A percentile compares a stretch with the other conserved stretches of the same genome.
Conservation (phyloP, 345 rosid species). For the Kernera saxatilis region DNA sequence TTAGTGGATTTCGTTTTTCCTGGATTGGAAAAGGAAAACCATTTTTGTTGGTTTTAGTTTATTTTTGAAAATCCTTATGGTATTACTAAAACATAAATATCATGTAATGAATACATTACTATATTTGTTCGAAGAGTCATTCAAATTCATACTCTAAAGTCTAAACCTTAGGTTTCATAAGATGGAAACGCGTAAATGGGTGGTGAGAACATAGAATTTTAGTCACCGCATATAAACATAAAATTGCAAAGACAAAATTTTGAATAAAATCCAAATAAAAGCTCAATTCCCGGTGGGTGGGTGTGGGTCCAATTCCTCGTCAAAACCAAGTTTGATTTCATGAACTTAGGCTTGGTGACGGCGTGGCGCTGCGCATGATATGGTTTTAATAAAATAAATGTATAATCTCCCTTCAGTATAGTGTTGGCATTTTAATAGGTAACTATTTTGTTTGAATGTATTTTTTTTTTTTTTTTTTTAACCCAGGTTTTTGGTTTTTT, state of each 20-base stretch:
- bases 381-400: neutral
- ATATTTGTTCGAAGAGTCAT: too few species aligned
- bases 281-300: neutral
- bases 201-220: constrained; percentile 7
- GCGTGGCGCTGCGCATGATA: constrained; percentile 6
- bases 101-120: too few species aligned
- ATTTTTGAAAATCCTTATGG: too few species aligned
- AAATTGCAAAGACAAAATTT: neutral
- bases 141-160: neutral
- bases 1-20: too few species aligned
- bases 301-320: constrained; percentile 9
- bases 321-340: neutral
- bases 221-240: neutral
- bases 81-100: too few species aligned
- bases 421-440: neutral
- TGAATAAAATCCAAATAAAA: neutral
- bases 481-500: too few species aligned
- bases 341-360: neutral
- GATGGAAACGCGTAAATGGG: constrained; percentile 4
- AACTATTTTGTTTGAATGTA: neutral
- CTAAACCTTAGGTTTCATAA: neutral
- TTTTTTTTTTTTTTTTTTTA: too few species aligned
- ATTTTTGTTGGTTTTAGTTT: neutral
- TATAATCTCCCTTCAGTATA: neutral
- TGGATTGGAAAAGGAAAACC: neutral